A percentile compares a stretch with the other conserved stretches of the same genome.
Conservation (phyloP, 306 rosid genomes). For the Erythrophleum fordii region DNA sequence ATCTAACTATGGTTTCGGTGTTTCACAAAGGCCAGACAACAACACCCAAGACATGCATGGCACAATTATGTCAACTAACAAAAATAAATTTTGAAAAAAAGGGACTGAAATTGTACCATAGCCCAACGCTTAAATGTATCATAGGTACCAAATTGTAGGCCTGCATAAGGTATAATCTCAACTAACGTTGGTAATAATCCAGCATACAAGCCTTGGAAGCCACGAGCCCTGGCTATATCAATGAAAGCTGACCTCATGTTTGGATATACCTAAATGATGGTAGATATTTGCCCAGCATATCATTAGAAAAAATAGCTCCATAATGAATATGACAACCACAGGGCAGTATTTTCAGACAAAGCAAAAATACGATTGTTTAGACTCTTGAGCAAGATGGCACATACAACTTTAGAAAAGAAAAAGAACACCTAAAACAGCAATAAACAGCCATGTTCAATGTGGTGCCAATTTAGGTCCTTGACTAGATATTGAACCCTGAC, state of each 20-base stretch:
- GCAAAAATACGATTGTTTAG: not conserved
- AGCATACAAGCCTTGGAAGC: constrained; percentile 84
- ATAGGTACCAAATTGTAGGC: constrained; percentile 92
- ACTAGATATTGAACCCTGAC: not conserved
- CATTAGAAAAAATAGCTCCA: not conserved
- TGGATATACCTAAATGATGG: constrained; percentile 75
- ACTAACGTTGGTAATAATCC: constrained; percentile 95
- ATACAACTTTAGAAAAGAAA: not conserved
- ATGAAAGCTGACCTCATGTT: constrained; percentile 83
- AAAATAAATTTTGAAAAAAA: constrained; percentile 24
- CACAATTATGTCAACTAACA: constrained; percentile 20
- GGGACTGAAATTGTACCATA: constrained; percentile 58
- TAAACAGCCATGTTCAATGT: constrained; percentile 4
- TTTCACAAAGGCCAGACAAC: not conserved
- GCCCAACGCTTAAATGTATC: constrained; percentile 95
- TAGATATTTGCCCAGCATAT: constrained; percentile 26
- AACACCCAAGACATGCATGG: constrained; percentile 20
- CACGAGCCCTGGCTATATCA: constrained; percentile 73
- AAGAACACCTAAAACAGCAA: constrained; percentile 12
- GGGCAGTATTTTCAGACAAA: not conserved
- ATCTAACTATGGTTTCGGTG: not conserved
- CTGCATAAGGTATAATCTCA: constrained; percentile 98
- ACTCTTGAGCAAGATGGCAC: not conserved
- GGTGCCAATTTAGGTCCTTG: constrained; percentile 15
- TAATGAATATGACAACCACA: constrained; percentile 2